Evolutionary conservation across 225 moss, liverwort and hornwort genomes (phyloP).

Genomic region (Bryum argenteum): DNA sequence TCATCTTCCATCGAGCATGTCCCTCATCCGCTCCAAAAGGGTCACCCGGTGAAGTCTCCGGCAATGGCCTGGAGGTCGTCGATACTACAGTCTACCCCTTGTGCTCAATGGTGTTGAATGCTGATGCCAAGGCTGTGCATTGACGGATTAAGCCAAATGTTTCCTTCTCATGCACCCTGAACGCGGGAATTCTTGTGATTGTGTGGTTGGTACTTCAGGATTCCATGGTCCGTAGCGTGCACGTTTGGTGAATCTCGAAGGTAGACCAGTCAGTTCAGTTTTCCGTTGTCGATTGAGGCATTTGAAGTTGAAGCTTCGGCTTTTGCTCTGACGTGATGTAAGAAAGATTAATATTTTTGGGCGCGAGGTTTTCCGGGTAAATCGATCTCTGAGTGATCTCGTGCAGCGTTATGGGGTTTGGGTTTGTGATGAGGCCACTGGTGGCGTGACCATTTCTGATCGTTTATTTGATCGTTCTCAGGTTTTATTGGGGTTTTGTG

Average conservation of each 20-base stretch:
- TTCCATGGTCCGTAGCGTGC: not conserved
- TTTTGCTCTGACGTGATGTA: not conserved
- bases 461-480: no score
- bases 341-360: not conserved
- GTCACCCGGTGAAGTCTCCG: no score
- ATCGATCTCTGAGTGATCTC: constrained; percentile 28
- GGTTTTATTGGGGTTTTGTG: constrained; percentile 28
- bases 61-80: no score
- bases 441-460: constrained; percentile 18
- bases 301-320: constrained; percentile 17
- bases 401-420: constrained; percentile 31
- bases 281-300: constrained; percentile 24
- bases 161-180: constrained; percentile 1
- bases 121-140: constrained; percentile 21
- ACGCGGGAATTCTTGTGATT: constrained; percentile 28
- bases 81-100: no score
- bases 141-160: constrained; percentile 36
- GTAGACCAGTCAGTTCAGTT: not conserved
- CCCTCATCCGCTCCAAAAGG: no score
- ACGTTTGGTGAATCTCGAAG: constrained; percentile 9
- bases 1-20: no score
- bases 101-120: not conserved
- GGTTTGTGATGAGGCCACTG: constrained; percentile 19
- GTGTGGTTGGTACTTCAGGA: not conserved
- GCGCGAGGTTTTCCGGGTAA: constrained; percentile 23